A percentile compares a stretch with the other conserved stretches of the same genome.
phyloP scores from a whole-genome alignment of 163 green algal genomes.

The Scenedesmus sp. region DNA sequence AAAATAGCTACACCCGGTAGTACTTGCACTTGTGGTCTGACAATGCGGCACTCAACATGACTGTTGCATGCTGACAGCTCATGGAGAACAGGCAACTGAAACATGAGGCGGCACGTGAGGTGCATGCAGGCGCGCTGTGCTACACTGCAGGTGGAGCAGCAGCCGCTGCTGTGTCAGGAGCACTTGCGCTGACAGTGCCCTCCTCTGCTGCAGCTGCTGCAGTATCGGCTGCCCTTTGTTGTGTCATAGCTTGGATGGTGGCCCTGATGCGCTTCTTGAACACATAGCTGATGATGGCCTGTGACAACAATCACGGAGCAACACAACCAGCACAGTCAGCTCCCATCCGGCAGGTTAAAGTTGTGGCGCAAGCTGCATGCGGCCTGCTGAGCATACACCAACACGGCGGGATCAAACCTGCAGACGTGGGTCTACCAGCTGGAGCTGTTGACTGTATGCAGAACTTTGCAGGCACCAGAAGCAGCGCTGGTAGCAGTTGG shows the following conservation, averaged over 20 bases:
- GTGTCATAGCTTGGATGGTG: neutral
- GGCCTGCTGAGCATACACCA: too few species aligned
- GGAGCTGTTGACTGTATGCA: too few species aligned
- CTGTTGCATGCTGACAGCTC: too few species aligned
- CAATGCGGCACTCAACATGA: too few species aligned
- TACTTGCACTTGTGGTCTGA: too few species aligned
- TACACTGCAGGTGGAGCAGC: neutral
- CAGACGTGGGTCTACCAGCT: too few species aligned
- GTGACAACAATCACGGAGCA: neutral
- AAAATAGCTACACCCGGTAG: too few species aligned
- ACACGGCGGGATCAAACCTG: too few species aligned
- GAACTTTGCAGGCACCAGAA: neutral
- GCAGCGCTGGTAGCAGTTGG: neutral
- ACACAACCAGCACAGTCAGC: neutral
- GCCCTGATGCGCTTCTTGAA: constrained; percentile 11
- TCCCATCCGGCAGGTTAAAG: too few species aligned
- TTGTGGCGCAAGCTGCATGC: too few species aligned
- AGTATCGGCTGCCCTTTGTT: neutral
- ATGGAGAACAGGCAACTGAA: too few species aligned
- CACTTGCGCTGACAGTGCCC: neutral
- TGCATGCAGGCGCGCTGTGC: neutral
- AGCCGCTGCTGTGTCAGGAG: neutral
- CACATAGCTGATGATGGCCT: neutral
- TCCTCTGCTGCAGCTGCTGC: constrained; percentile 37
- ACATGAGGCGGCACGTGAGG: neutral